Evolutionary conservation across 768 basidiomycete genomes (phyloP).

Genomic region (Russula griseocarnosa): DNA sequence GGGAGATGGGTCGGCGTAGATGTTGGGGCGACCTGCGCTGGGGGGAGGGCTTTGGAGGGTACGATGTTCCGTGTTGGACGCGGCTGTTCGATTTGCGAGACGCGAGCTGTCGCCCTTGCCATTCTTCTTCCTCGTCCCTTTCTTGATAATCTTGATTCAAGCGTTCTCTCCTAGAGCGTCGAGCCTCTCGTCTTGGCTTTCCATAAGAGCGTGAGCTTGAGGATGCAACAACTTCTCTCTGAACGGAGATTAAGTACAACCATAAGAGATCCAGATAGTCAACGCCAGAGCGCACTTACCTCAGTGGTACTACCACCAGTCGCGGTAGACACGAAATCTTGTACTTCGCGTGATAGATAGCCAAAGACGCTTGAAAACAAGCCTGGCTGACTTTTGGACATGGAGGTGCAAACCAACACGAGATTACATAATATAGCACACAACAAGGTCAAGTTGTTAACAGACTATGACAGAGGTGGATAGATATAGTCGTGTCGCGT

Average conservation of each 20-base stretch:
- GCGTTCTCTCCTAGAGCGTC: conserved; percentile 6
- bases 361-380: conserved; percentile 60
- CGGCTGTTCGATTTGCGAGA: neutral
- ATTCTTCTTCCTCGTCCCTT: conserved; percentile 3
- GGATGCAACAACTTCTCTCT: conserved; percentile 2
- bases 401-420: conserved; percentile 8
- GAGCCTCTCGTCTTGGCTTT: conserved; percentile 4
- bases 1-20: conserved; percentile 4
- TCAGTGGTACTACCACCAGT: conserved; percentile 40
- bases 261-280: neutral
- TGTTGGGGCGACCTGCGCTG: neutral
- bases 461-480: neutral
- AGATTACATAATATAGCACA: conserved; percentile 24
- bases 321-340: conserved; percentile 65
- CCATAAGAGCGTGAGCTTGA: conserved; percentile 8
- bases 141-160: neutral
- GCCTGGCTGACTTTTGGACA: conserved; percentile 33
- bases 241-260: neutral
- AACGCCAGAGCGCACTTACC: conserved; percentile 16
- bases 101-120: conserved; percentile 11
- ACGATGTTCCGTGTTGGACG: conserved; percentile 13
- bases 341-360: conserved; percentile 68
- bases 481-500: conserved; percentile 11
- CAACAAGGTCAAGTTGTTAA: neutral
- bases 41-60: conserved; percentile 12